Conservation (phyloP, 345 rosid species). For the Rhodamnia argentea region DNA sequence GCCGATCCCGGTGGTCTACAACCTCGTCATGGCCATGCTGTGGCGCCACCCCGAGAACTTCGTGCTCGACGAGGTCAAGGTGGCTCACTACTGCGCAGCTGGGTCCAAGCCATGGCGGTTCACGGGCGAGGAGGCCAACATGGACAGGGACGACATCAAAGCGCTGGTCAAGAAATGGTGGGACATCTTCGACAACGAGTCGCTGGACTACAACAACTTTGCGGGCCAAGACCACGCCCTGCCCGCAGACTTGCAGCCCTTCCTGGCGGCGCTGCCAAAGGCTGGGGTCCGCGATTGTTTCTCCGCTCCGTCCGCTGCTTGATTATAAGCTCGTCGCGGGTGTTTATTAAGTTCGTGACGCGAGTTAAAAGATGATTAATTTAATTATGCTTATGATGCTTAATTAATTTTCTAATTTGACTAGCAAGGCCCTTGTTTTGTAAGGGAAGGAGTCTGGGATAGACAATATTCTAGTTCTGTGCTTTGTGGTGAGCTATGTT, state of each 20-base stretch:
- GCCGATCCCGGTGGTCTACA: constrained; percentile 26
- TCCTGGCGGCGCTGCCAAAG: constrained; percentile 22
- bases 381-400: not conserved
- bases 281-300: constrained; percentile 7
- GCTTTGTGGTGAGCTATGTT: not conserved
- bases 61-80: constrained; percentile 23
- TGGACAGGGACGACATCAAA: constrained; percentile 43
- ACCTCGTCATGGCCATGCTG: constrained; percentile 39
- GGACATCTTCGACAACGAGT: constrained; percentile 40
- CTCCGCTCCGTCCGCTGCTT: constrained; percentile 35
- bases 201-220: constrained; percentile 22
- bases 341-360: not conserved
- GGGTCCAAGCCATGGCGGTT: constrained; percentile 56
- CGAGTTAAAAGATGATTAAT: not conserved
- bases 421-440: not conserved
- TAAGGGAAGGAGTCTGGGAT: not conserved
- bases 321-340: not conserved
- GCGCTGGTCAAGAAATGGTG: constrained; percentile 35
- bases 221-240: not conserved
- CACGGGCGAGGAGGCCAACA: constrained; percentile 38
- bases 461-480: not conserved
- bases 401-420: not conserved
- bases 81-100: constrained; percentile 41
- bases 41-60: constrained; percentile 50
- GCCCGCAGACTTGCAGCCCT: not conserved